Base-by-base conservation (phyloP, 306 rosid genomes). In the Prunus padus region DNA sequence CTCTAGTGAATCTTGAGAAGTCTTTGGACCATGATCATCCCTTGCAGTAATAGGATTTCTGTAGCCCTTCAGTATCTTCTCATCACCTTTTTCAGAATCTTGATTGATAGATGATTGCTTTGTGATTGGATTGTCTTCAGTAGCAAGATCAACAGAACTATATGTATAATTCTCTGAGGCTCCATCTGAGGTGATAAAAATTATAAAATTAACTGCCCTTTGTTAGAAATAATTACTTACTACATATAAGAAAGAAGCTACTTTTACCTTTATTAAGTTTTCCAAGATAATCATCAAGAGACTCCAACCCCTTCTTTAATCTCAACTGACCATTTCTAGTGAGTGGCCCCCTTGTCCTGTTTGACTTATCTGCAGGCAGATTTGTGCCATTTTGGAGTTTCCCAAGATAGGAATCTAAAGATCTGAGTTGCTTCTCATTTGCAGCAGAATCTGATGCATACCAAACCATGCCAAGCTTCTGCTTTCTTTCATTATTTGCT, bases 261-360 rank as follows among this genome's bases (percentile, higher is more conserved):
- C 50, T 55, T 14, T 72, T 83, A 85, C 95, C 95, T 74, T 77
- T 4, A 60, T 83, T 72, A 69, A 89, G 84, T 84, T 92, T 90
- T 54, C 82, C 87, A 81, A 94, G 86, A 84, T 86, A 94, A 65
- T 82, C 85, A 47, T 87, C 86, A 57, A 94, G 96, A 68, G 88
- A 84, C n/a, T 81, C 82, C 69, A 94, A 63, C 79, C 77, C 90
- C 77, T 72, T 75, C 82, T 77, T 84, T 61, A 79, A 65, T 79
- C 66, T 69, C 37, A 77, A 50, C 65, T 83, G 83, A 59, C 46
- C 77, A 72, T 55, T 76, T 69, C 52, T 71, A 9, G 75, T 69
- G 50, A 51, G n/a, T 68, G 45, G 63, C 83, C 76, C 82, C 25
- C 9, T 67, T 62, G 69, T 73, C 69, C 78, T 82, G 76, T 76